Evolutionary conservation across 306 rosid genomes (phyloP).

Genomic region (Spatholobus suberectus): DNA sequence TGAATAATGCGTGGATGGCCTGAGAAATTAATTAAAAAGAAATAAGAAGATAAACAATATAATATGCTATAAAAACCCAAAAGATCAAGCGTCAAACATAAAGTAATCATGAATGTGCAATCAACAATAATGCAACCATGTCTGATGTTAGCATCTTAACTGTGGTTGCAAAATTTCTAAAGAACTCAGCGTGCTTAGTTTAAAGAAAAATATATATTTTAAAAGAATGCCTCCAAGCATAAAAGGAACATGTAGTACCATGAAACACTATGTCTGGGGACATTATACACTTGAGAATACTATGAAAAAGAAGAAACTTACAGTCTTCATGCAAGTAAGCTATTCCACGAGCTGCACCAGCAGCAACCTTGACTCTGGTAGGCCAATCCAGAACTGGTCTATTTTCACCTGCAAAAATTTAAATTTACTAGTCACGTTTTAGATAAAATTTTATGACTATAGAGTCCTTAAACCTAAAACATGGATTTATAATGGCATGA

Average conservation of each 20-base stretch:
- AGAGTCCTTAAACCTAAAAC: constrained; percentile 23
- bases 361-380: constrained; percentile 86
- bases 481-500: constrained; percentile 18
- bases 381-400: constrained; percentile 79
- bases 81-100: neutral
- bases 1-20: constrained; percentile 99
- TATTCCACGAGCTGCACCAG: constrained; percentile 96
- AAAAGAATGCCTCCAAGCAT: neutral
- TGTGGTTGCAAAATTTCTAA: constrained; percentile 14
- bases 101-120: neutral
- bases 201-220: constrained; percentile 3
- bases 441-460: neutral
- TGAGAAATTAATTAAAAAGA: constrained; percentile 53
- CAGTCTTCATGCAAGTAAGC: constrained; percentile 98
- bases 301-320: constrained; percentile 51
- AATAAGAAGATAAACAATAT: constrained; percentile 12
- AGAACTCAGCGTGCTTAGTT: neutral
- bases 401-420: constrained; percentile 55
- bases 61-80: constrained; percentile 2
- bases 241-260: neutral
- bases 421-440: constrained; percentile 28
- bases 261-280: neutral
- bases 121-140: constrained; percentile 9
- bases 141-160: constrained; percentile 25
- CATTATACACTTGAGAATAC: constrained; percentile 8